These are phyloP conservation scores for Metschnikowia gruessii DNA, from an alignment of 805 yeast genomes.

Conservation along the genomic window DNA sequence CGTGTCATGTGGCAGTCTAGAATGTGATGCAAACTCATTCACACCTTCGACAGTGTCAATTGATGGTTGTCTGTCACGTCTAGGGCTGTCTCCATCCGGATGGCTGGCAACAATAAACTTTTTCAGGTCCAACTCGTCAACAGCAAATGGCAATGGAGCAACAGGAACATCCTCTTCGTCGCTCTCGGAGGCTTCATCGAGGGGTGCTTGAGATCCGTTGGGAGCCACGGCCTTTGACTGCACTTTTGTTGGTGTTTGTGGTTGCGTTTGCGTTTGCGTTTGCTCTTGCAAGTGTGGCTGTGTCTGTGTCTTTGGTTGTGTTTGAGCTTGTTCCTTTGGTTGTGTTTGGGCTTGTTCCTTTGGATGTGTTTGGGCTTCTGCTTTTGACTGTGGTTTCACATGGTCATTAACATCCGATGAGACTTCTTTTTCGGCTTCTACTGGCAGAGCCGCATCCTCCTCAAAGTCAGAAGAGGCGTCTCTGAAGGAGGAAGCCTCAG, in stretches of 20 bases:
- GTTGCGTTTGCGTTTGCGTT: too few relatives aligned
- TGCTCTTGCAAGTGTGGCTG: too few relatives aligned
- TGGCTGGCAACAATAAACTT: conserved; percentile 5
- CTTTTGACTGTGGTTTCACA: not conserved
- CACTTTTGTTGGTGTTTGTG: not conserved
- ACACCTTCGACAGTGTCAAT: not conserved
- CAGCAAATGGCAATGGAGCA: conserved; percentile 19
- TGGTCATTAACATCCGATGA: not conserved
- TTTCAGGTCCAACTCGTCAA: conserved; percentile 26
- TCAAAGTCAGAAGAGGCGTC: conserved; percentile 3
- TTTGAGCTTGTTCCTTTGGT: too few relatives aligned
- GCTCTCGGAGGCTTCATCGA: not conserved
- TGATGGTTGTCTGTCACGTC: not conserved
- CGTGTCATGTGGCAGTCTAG: conserved; percentile 11
- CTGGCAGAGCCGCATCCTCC: not conserved
- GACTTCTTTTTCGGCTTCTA: not conserved
- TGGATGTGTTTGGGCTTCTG: too few relatives aligned
- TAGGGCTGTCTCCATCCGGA: not conserved
- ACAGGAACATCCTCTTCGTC: conserved; percentile 26
- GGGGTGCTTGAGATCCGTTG: not conserved
- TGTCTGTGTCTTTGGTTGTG: too few relatives aligned
- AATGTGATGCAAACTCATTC: not conserved
- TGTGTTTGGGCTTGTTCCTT: too few relatives aligned
- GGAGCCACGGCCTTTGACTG: not conserved
- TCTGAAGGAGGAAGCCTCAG: conserved; percentile 7